Evolutionary conservation across 768 basidiomycete species (phyloP), one percentile per base, ranked within the genome.

Genomic region (Mycena maculata): DNA sequence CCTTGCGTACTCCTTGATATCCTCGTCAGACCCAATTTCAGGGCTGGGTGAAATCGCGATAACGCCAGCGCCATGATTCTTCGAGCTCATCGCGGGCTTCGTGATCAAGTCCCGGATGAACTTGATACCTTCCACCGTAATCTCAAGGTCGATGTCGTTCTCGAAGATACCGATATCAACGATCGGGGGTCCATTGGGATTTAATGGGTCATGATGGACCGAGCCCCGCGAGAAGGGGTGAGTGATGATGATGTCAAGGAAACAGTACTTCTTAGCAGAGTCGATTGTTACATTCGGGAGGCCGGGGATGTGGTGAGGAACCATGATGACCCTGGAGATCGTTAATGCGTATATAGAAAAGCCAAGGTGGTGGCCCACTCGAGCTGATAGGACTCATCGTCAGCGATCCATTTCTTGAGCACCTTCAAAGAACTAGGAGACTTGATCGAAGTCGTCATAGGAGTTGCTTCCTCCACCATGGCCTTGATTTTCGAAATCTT

Each of bases 11-110:
- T 71, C 63, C 22, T 74, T 73, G 44, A 77, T 63, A 39, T 78
- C 63, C 42, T 75, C 76, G 41, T 80, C 80, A 2, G 76, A 72
- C 50, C 67, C 55, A 5, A 76, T 71, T 1, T 68, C 72, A 8
- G 70, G 72, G 3, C 79, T 79, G 18, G 81, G 63, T 15, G 63
- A 44, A 30, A 58, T 23, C 1, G 78, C 30, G 62, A 72, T 23
- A 77, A 52, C 67, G 78, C 79, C 41, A 67, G 69, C 57, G 3
- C 27, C n/a, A 39, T 57, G 39, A 10, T n/a, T n/a, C n/a, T n/a
- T n/a, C n/a, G n/a, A n/a, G n/a, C 52, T 22, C 58, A 57, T 18
- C 12, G 48, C 30, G 6, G 33, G 55, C 28, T 56, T 65, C 10
- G 55, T 42, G 12, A 31, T 30, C 25, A 67, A 18, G 23, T 52